Conservation (phyloP, 2,329 filamentous ascomycete species). For the Tetracladium maxilliforme region DNA sequence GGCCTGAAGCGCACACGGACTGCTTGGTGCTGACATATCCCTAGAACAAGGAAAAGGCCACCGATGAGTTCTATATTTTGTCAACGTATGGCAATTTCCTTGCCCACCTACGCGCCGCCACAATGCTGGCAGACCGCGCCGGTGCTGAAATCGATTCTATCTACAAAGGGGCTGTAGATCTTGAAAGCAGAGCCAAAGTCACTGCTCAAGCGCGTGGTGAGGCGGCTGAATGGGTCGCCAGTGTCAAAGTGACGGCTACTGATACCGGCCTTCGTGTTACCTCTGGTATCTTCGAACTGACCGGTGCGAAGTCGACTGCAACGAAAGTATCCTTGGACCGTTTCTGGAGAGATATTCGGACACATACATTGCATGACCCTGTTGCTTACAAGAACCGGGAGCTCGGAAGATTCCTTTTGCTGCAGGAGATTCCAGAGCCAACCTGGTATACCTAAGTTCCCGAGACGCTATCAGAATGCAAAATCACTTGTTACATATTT, state of each 20-base stretch:
- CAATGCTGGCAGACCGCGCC: constrained; percentile 40
- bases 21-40: not conserved
- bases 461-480: no score
- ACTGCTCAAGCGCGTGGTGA: constrained; percentile 39
- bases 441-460: constrained; percentile 47
- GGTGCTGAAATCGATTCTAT: constrained; percentile 30
- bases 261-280: constrained; percentile 44
- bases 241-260: constrained; percentile 46
- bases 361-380: constrained; percentile 51
- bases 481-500: no score
- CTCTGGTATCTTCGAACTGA: constrained; percentile 47
- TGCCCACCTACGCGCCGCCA: constrained; percentile 44
- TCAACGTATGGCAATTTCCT: constrained; percentile 49
- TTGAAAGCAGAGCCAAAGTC: constrained; percentile 23
- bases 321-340: constrained; percentile 45
- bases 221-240: constrained; percentile 46
- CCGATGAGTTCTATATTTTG: constrained; percentile 52
- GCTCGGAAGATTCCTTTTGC: constrained; percentile 38
- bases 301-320: constrained; percentile 40
- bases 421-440: constrained; percentile 39
- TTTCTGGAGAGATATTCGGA: constrained; percentile 53
- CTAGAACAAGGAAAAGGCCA: constrained; percentile 37
- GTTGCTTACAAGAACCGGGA: constrained; percentile 54
- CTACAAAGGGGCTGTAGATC: constrained; percentile 27
- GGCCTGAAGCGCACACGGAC: fast-evolving